phyloP scores from a whole-genome alignment of 345 rosid genomes.

The Linum tenue region DNA sequence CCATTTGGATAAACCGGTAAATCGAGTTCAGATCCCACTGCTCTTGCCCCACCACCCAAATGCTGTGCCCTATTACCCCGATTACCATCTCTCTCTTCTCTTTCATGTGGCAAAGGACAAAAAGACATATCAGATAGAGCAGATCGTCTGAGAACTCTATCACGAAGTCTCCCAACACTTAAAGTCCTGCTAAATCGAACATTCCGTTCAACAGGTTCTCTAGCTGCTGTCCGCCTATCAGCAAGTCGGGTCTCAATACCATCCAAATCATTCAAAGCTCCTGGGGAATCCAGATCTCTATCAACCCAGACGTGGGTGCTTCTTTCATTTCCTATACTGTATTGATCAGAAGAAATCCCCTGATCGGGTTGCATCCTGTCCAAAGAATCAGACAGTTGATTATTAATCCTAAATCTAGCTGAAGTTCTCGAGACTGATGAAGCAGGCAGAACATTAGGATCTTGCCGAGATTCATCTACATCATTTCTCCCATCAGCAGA shows the following conservation, averaged over 20 bases:
- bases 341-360: constrained; percentile 20
- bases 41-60: constrained; percentile 23
- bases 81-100: constrained; percentile 36
- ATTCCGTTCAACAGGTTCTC: constrained; percentile 68
- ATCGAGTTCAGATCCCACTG: constrained; percentile 30
- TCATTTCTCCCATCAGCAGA: constrained; percentile 22
- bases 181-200: constrained; percentile 88
- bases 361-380: constrained; percentile 10
- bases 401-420: constrained; percentile 6
- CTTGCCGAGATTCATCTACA: constrained; percentile 32
- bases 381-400: constrained; percentile 13
- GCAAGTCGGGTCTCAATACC: constrained; percentile 33
- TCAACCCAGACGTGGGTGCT: constrained; percentile 25
- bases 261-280: constrained; percentile 32
- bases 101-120: constrained; percentile 44
- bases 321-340: constrained; percentile 25
- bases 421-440: constrained; percentile 13
- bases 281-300: constrained; percentile 28
- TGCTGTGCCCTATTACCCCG: constrained; percentile 29
- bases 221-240: constrained; percentile 47
- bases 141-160: constrained; percentile 82
- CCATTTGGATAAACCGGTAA: constrained; percentile 24
- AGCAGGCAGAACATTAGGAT: constrained; percentile 10
- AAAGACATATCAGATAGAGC: constrained; percentile 48
- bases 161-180: constrained; percentile 97